Evolutionary conservation across 2,329 filamentous ascomycete genomes (phyloP), one percentile per base, ranked within the genome.

Genomic region (Colletotrichum brevisporum): DNA sequence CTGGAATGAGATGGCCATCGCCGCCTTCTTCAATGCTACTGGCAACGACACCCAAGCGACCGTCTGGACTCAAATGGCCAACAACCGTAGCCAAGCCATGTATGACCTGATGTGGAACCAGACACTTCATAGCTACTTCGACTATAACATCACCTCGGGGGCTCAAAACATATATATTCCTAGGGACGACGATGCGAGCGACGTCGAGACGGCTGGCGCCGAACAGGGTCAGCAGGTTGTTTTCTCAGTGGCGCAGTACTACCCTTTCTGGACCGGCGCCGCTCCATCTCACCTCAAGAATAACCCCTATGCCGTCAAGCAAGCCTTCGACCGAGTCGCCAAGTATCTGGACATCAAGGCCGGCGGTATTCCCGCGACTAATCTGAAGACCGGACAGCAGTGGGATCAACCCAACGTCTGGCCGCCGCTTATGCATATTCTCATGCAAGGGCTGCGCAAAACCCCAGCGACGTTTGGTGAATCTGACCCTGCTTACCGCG

Each of bases 381-480:
- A 91, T 74, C 80, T 89, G 65, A 74, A 78, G 53, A 88, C 89
- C 0, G 87, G 86, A 15, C 86, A 92, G 81, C 90, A 92, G 75
- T 92, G 90, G 90, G 90, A 92, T 63, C 86, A 91, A 76, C 90
- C 90, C 0, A 92, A 89, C 73, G 90, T 92, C 27, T 92, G 90
- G 90, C 90, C 90, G 12, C 89, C 90, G 3, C 83, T 91, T 57
- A 87, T 89, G 81, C 88, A 92, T 77, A 83, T 90, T 51, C 80
- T 91, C 27, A 91, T 91, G 81, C 76, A 88, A 47, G 89, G 88
- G 6, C 82, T 92, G 6, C 82, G 89, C 62, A 88, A 87, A 75
- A 89, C 88, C 0, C 88, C 89, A 0, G 76, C 88, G 0, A 88
- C 88, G 0, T 87, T 88, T 71, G 85, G 85, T 26, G 75, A 79